Base-by-base conservation (phyloP, 2,329 filamentous ascomycete species). In the Xylariaceae sp. region DNA sequence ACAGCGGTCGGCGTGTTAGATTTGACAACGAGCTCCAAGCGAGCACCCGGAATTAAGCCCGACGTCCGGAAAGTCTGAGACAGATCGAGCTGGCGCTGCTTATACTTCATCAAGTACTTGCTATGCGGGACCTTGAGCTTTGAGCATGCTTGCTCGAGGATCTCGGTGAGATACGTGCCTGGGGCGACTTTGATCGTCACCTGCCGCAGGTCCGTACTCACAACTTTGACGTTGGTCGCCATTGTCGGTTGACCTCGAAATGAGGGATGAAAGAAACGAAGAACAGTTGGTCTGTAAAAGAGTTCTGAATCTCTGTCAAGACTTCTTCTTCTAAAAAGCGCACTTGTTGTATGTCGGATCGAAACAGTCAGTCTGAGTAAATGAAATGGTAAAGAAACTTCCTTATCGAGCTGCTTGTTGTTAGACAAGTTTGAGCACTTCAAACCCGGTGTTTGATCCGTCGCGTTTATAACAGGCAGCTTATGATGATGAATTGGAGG, bases 211-310 rank as follows among this genome's bases (percentile, higher is more conserved):
- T 90, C 86, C 45, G 88, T 85, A 73, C 93, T 88, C 65, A 96
- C 87, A 56, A 97, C 90, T 67, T 92, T 88, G 60, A 97, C 91
- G 73, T 94, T 89, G 56, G 92, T 88, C 66, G 91, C 85, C 90
- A 96, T 96, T 44, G 47, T 58, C 53, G 48, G 9, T 30, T 7
- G 4, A 3, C 49, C 49, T 50, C 48, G 18, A 34, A 10, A 30
- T 11, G 17, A 50, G 48, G 11, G 37, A 44, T 34, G 30, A 13
- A 4, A 49, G 11, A 42, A 42, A 13, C 37, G 37, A 42, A 17
- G 30, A 13, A 48, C 45, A 6, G 23, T 30, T 30, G 4, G 23
- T 30, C 23, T 30, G 23, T 30, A 30, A 30, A 30, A 30, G 23
- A 30, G 23, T 30, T 30, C 23, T 30, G 23, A 30, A 30, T 30